A percentile compares a stretch with the other conserved stretches of the same genome.
These are phyloP conservation scores for Cercospora zeae-maydis DNA, from an alignment of 2,329 filamentous ascomycete species.

Conservation along the genomic window DNA sequence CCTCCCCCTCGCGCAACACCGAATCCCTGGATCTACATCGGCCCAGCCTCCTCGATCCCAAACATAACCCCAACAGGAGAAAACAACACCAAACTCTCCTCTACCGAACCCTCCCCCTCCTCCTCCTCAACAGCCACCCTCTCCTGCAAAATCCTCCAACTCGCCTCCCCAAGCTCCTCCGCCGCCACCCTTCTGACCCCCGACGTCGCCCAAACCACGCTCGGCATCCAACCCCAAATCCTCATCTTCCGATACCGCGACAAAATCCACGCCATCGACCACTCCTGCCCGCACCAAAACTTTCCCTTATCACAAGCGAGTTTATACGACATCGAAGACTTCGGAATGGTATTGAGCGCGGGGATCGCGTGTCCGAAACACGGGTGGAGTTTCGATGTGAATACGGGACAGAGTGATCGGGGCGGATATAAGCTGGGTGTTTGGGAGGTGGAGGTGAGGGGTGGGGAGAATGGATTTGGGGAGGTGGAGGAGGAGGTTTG, in stretches of 20 bases:
- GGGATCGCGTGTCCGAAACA: slow-evolving; percentile 67
- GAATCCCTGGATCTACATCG: slow-evolving; percentile 53
- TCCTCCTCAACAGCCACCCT: slow-evolving; percentile 5
- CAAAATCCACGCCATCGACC: slow-evolving; percentile 64
- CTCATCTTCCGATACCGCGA: slow-evolving; percentile 62
- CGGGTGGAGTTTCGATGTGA: slow-evolving; percentile 67
- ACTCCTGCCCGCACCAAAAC: slow-evolving; percentile 67
- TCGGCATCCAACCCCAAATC: slow-evolving; percentile 53
- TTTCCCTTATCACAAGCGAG: slow-evolving; percentile 62
- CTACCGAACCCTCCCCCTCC: slow-evolving; percentile 30
- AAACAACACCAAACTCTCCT: slow-evolving; percentile 39
- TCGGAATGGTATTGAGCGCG: slow-evolving; percentile 60
- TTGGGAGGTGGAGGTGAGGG: slow-evolving; percentile 59
- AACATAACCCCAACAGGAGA: slow-evolving; percentile 48
- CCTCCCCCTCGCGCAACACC: neutral
- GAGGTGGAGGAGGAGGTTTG: slow-evolving; percentile 27
- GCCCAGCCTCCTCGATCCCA: slow-evolving; percentile 55
- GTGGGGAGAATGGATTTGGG: slow-evolving; percentile 20
- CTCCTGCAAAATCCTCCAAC: slow-evolving; percentile 56
- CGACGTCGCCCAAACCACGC: slow-evolving; percentile 35
- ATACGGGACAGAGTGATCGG: slow-evolving; percentile 60
- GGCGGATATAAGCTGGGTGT: slow-evolving; percentile 59
- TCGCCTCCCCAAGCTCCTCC: slow-evolving; percentile 12
- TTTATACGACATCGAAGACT: slow-evolving; percentile 70
- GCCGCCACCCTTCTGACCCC: slow-evolving; percentile 40